These are phyloP conservation scores for Inonotus obliquus DNA, from an alignment of 1,284 basidiomycete species.

Conservation along the genomic window DNA sequence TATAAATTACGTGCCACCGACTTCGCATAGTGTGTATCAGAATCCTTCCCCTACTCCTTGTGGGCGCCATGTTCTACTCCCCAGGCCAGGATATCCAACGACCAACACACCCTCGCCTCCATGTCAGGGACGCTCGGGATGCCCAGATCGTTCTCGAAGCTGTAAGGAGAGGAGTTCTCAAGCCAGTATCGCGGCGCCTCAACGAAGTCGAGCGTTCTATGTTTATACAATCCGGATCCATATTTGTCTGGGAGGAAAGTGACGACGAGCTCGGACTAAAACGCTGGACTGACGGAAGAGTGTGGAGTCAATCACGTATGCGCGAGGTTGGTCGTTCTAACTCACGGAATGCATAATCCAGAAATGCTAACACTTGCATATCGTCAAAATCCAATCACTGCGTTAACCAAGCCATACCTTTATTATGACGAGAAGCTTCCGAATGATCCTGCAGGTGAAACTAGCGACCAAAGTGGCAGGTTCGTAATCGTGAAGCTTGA, in stretches of 20 bases:
- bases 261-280: slow-evolving; percentile 58
- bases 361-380: slow-evolving; percentile 7
- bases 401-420: slow-evolving; percentile 46
- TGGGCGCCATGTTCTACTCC: slow-evolving; percentile 34
- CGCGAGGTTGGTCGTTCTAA: slow-evolving; percentile 47
- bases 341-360: neutral
- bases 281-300: slow-evolving; percentile 60
- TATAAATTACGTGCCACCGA: slow-evolving; percentile 10
- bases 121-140: slow-evolving; percentile 58
- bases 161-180: slow-evolving; percentile 48
- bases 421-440: slow-evolving; percentile 61
- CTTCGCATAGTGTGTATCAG: neutral
- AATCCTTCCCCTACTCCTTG: slow-evolving; percentile 8
- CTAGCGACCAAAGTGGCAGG: slow-evolving; percentile 35
- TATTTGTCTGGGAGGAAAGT: slow-evolving; percentile 65
- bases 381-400: slow-evolving; percentile 6
- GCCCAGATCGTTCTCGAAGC: slow-evolving; percentile 58
- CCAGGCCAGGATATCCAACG: slow-evolving; percentile 45
- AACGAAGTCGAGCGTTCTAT: slow-evolving; percentile 54
- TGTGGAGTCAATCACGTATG: slow-evolving; percentile 64
- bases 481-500: slow-evolving; percentile 25
- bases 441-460: slow-evolving; percentile 34
- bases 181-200: slow-evolving; percentile 45
- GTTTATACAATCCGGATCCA: slow-evolving; percentile 53
- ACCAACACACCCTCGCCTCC: slow-evolving; percentile 55